Evolutionary conservation across 2,329 filamentous ascomycete genomes (phyloP).

Genomic region (Cladophialophora exuberans): DNA sequence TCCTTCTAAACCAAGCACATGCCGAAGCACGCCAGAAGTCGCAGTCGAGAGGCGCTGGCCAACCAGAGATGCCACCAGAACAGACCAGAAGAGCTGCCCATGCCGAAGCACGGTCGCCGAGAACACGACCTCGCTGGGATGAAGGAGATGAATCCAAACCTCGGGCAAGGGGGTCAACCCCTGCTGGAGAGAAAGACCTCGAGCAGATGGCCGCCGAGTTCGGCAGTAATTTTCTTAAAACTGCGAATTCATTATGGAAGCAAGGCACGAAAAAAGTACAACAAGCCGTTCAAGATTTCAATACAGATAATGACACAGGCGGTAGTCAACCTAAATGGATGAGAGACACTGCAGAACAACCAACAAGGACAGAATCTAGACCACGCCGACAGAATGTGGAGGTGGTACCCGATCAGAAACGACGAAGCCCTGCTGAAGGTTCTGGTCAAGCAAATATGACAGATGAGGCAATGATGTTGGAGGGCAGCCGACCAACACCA

Average conservation of each 20-base stretch:
- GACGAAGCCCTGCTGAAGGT: slow-evolving; percentile 15
- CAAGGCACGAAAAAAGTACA: slow-evolving; percentile 90
- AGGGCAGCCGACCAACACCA: slow-evolving; percentile 65
- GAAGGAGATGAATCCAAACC: slow-evolving; percentile 14
- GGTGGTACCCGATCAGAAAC: slow-evolving; percentile 26
- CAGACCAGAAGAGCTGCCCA: slow-evolving; percentile 49
- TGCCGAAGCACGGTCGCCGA: slow-evolving; percentile 54
- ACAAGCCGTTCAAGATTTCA: slow-evolving; percentile 86
- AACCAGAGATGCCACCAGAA: slow-evolving; percentile 20
- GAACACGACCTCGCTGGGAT: slow-evolving; percentile 29
- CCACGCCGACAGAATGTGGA: slow-evolving; percentile 26
- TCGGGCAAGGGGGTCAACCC: slow-evolving; percentile 43
- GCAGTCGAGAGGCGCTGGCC: slow-evolving; percentile 18
- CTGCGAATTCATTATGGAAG: slow-evolving; percentile 94
- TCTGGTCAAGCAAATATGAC: slow-evolving; percentile 31
- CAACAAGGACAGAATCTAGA: slow-evolving; percentile 32
- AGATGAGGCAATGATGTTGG: slow-evolving; percentile 73
- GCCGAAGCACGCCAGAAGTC: slow-evolving; percentile 73
- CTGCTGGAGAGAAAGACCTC: slow-evolving; percentile 68
- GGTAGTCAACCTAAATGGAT: slow-evolving; percentile 96
- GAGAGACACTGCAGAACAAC: slow-evolving; percentile 64
- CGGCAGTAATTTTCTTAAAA: slow-evolving; percentile 84
- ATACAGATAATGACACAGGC: slow-evolving; percentile 68
- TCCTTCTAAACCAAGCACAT: slow-evolving; percentile 89
- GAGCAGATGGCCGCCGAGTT: slow-evolving; percentile 80